Evolutionary conservation across 1,284 basidiomycete species (phyloP).

Genomic region (Papiliotrema flavescens): DNA sequence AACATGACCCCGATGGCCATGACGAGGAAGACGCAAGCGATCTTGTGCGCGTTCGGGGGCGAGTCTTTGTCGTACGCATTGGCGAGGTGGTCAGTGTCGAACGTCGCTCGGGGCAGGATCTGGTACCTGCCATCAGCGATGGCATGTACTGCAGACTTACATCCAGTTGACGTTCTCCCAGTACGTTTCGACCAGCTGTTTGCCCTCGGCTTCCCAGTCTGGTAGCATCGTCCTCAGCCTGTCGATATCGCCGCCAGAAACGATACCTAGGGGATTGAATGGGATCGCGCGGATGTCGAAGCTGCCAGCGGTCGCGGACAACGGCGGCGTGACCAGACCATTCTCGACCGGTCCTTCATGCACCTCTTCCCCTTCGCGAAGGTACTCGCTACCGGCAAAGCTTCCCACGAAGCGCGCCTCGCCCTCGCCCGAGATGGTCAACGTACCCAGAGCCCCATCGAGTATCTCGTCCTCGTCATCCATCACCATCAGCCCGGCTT

Average conservation of each 20-base stretch:
- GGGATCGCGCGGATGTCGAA: not conserved
- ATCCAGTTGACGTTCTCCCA: constrained; percentile 51
- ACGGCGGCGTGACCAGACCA: constrained; percentile 14
- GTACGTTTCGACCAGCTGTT: constrained; percentile 34
- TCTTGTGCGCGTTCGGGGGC: constrained; percentile 41
- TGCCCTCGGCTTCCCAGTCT: constrained; percentile 39
- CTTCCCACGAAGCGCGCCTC: constrained; percentile 43
- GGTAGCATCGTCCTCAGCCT: constrained; percentile 32
- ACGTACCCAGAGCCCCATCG: constrained; percentile 39
- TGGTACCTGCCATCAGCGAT: constrained; percentile 26
- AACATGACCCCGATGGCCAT: constrained; percentile 48
- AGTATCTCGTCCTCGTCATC: constrained; percentile 24
- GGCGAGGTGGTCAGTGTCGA: constrained; percentile 43
- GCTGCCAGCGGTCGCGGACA: not conserved
- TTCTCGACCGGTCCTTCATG: not conserved
- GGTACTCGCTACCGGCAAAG: constrained; percentile 41
- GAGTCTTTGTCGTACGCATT: constrained; percentile 35
- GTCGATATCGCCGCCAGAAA: constrained; percentile 15
- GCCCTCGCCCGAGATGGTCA: constrained; percentile 42
- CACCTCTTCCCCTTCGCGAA: constrained; percentile 24
- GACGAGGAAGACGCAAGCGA: constrained; percentile 47
- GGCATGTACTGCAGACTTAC: constrained; percentile 19
- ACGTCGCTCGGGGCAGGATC: constrained; percentile 36
- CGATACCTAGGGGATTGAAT: not conserved
- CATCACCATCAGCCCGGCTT: not conserved